Evolutionary conservation across 129 eudicot species (phyloP), one percentile per base, ranked within the genome.

Genomic region (Dittrichia graveolens): DNA sequence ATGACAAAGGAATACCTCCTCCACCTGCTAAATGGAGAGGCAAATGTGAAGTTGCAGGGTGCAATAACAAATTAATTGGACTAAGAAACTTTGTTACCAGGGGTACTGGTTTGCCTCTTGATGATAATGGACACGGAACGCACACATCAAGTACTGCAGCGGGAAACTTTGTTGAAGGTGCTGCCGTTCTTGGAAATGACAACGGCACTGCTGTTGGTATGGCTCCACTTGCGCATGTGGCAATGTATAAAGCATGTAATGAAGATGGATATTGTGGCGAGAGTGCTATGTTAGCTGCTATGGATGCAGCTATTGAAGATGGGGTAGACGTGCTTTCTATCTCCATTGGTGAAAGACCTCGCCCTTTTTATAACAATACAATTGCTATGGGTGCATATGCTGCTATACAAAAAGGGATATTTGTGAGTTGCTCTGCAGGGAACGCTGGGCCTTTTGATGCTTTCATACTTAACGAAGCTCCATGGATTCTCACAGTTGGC

Each of bases 401-500:
- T 45, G 96, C 96, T 2, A 80, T 75, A 42, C 83, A 80, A 14
- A 83, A 84, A 63, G 96, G 96, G 5, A 83, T 90, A 4, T 83
- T 87, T 37, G 88, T 90, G 18, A 90, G 93, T 57, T 84, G 86
- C 71, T 69, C 96, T 0, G 91, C 88, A 0, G 93, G 96, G 4
- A 90, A 90, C 56, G 24, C 49, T 0, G 93, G 93, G 12, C 93
- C 96, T 0, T 10, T 13, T 2, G 72, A 73, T 52, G 64, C 73
- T 8, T 54, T 88, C 0, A 11, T 85, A n/a, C 57, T 74, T 0
- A 90, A 90, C 42, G 96, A 79, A 42, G 90, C 93, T 42, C 96
- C 93, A 15, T 90, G 96, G 93, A 77, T 87, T 70, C 88, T 90
- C 41, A 87, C 96, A 0, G 96, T 87, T 41, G 96, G 96, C 5